A percentile compares a stretch with the other conserved stretches of the same genome.
Conservation (phyloP, 768 basidiomycete species). For the Boletales sp. region DNA sequence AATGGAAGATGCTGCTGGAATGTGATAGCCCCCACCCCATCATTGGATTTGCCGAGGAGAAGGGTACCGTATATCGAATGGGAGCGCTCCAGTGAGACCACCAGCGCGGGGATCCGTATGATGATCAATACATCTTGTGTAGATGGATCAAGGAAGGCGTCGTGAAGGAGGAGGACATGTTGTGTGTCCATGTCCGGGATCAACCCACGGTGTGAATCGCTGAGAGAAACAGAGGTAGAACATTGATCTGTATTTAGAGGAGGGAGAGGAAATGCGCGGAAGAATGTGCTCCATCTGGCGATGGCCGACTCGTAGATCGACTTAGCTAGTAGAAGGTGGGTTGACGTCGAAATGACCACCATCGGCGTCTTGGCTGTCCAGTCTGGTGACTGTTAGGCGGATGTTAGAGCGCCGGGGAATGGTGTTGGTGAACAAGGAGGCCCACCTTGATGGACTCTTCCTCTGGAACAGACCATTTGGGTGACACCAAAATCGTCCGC, state of each 20-base stretch:
- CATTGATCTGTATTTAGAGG: neutral
- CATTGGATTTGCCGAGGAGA: neutral
- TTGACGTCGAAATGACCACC: constrained; percentile 15
- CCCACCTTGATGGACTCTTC: neutral
- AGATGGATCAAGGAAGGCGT: constrained; percentile 3
- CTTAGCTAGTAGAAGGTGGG: constrained; percentile 12
- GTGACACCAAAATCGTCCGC: constrained; percentile 5
- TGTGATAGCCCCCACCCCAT: constrained; percentile 7
- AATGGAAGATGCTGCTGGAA: constrained; percentile 4
- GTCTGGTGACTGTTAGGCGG: neutral
- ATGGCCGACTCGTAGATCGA: constrained; percentile 1
- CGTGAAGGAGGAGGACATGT: constrained; percentile 7
- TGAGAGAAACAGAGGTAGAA: neutral
- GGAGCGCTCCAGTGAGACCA: neutral
- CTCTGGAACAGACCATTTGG: too few species aligned
- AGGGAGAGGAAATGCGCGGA: constrained; percentile 12
- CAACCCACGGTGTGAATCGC: constrained; percentile 7
- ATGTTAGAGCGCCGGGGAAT: neutral
- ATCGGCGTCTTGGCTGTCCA: neutral
- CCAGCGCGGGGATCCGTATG: neutral
- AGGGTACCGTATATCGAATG: constrained; percentile 8
- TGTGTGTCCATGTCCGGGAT: constrained; percentile 1
- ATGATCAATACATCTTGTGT: constrained; percentile 10
- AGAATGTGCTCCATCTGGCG: constrained; percentile 6
- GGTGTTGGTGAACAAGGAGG: neutral